Conservation (phyloP, 176 grass and related monocot genomes). For the Hsuehochloa calcarea region DNA sequence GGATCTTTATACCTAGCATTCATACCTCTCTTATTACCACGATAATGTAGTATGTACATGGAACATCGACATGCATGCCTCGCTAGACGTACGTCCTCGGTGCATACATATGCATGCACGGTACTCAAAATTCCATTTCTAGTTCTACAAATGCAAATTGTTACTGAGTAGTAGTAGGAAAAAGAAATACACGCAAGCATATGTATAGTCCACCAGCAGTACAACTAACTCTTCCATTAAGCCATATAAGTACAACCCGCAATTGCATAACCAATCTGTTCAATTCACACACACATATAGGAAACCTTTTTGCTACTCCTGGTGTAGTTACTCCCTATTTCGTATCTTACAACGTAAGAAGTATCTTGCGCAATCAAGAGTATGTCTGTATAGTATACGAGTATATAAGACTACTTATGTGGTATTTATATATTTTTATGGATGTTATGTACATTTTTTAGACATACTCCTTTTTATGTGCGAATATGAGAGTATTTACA, state of each 20-base stretch:
- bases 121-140: background rate
- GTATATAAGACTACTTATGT: no score
- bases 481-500: no score
- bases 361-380: no score
- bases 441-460: no score
- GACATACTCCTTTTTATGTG: no score
- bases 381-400: no score
- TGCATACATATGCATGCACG: background rate
- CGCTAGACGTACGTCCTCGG: background rate
- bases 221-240: background rate
- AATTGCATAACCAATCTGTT: no score
- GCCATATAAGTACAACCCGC: background rate
- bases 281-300: no score
- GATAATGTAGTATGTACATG: background rate
- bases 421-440: no score
- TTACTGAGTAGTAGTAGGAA: background rate
- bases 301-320: no score
- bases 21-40: constrained; percentile 12
- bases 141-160: background rate
- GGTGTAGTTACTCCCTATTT: no score
- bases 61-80: background rate
- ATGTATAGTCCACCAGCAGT: background rate
- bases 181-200: background rate
- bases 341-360: no score
- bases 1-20: constrained; percentile 54